These are phyloP conservation scores for Striga asiatica DNA, from an alignment of 257 asterid species.

Conservation along the genomic window DNA sequence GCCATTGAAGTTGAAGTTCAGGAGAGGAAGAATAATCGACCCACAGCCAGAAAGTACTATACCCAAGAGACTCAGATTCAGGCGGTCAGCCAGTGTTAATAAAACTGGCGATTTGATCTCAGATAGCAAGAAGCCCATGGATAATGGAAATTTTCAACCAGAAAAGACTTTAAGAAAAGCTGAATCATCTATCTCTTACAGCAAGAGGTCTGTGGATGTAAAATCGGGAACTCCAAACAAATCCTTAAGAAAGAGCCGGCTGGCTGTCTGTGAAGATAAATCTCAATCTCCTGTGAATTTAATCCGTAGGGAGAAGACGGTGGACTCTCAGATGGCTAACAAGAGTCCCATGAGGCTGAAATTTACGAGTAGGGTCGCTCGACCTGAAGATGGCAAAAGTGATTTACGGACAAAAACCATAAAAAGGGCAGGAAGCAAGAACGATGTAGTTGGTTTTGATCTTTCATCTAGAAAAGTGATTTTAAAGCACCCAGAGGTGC, in stretches of 20 bases:
- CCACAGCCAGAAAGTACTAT: conserved; percentile 14
- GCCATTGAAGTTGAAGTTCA: conserved; percentile 39
- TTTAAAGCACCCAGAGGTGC: conserved; percentile 31
- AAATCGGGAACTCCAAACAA: neutral
- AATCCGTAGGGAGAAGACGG: conserved; percentile 38
- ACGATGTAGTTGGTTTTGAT: neutral
- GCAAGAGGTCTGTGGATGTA: neutral
- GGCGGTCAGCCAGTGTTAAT: neutral
- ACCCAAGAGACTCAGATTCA: conserved; percentile 20
- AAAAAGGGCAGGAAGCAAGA: conserved; percentile 5
- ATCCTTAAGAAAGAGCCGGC: neutral
- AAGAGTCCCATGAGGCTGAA: conserved; percentile 37
- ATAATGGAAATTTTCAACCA: neutral
- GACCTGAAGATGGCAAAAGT: conserved; percentile 15
- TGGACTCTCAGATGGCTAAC: conserved; percentile 33
- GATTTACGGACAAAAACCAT: conserved; percentile 15
- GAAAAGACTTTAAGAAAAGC: conserved; percentile 25
- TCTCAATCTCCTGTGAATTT: conserved; percentile 30
- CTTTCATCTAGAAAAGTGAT: conserved; percentile 14
- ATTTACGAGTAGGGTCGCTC: conserved; percentile 20
- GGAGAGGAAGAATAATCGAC: conserved; percentile 27
- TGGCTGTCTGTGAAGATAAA: conserved; percentile 11
- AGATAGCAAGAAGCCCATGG: neutral
- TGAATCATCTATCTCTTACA: conserved; percentile 10
- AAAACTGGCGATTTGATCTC: conserved; percentile 9